These are phyloP conservation scores for Nemophila menziesii DNA, from an alignment of 257 asterid genomes.

Conservation along the genomic window DNA sequence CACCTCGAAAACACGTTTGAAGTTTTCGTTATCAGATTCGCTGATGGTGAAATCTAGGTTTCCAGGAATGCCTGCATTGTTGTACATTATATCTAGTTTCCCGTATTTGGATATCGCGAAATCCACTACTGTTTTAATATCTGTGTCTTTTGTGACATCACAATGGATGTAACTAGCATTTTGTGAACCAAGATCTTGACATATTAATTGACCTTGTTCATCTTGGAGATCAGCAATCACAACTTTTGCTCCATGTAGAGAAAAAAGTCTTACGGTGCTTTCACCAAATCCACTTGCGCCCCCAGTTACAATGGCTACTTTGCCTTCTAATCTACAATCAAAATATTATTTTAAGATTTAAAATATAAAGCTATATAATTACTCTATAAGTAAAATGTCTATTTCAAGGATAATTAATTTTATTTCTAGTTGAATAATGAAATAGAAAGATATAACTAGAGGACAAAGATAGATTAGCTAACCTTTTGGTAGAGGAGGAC, in stretches of 20 bases:
- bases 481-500: not conserved
- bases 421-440: no score
- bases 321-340: conserved; percentile 46
- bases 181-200: conserved; percentile 21
- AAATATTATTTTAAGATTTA: no score
- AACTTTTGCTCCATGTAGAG: conserved; percentile 57
- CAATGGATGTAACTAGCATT: conserved; percentile 48
- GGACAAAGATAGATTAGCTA: not conserved
- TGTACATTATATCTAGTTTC: conserved; percentile 65
- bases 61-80: conserved; percentile 69
- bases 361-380: no score
- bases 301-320: conserved; percentile 72
- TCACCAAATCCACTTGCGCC: conserved; percentile 89
- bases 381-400: no score
- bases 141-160: conserved; percentile 43
- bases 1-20: conserved; percentile 52
- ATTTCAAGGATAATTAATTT: no score
- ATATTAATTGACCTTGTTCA: conserved; percentile 29
- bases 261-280: conserved; percentile 50
- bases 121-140: conserved; percentile 28
- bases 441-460: not conserved
- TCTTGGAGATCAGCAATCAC: conserved; percentile 74
- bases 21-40: conserved; percentile 38
- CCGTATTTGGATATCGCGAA: conserved; percentile 34
- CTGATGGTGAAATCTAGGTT: conserved; percentile 33